Percentiles rank a stretch among this genome's conserved stretches.
phyloP scores from a whole-genome alignment of 2,329 filamentous ascomycete genomes.

The Sclerotinia glacialis region DNA sequence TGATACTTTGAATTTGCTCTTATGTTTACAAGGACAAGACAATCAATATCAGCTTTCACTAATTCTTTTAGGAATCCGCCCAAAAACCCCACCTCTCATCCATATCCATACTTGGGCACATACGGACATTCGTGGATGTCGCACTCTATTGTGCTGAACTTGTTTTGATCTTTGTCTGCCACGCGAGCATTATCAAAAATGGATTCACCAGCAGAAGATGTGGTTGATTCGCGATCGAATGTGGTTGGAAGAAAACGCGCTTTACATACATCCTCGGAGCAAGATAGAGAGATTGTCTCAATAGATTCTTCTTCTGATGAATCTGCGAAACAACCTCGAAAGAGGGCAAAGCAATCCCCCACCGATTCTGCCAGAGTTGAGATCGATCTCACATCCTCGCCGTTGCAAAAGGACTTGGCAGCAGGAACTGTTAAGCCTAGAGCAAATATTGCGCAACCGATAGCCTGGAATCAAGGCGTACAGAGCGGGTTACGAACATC shows the following conservation, averaged over 20 bases:
- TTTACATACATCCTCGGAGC: slow-evolving; percentile 12
- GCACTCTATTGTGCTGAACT: not conserved
- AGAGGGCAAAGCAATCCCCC: slow-evolving; percentile 13
- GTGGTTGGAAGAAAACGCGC: slow-evolving; percentile 19
- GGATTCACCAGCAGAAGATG: slow-evolving; percentile 12
- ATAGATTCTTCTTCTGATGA: slow-evolving; percentile 21
- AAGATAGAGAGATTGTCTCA: slow-evolving; percentile 4
- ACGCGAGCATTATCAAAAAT: not conserved
- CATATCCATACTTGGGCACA: not conserved
- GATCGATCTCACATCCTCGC: slow-evolving; percentile 8
- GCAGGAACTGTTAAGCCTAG: not conserved
- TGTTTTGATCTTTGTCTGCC: not conserved
- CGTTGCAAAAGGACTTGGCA: not conserved
- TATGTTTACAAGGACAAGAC: not conserved
- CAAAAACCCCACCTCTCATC: not conserved
- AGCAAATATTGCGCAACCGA: slow-evolving; percentile 1
- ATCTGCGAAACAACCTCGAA: slow-evolving; percentile 9
- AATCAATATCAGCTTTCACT: slow-evolving; percentile 14
- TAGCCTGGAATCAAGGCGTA: slow-evolving; percentile 45
- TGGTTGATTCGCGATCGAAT: slow-evolving; percentile 17
- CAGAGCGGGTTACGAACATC: slow-evolving; percentile 45
- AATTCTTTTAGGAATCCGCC: slow-evolving; percentile 17
- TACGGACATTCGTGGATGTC: not conserved
- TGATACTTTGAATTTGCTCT: not conserved
- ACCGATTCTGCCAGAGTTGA: not conserved